These are phyloP conservation scores for Xylaria sp. DNA, from an alignment of 2,329 filamentous ascomycete genomes.

Conservation along the genomic window DNA sequence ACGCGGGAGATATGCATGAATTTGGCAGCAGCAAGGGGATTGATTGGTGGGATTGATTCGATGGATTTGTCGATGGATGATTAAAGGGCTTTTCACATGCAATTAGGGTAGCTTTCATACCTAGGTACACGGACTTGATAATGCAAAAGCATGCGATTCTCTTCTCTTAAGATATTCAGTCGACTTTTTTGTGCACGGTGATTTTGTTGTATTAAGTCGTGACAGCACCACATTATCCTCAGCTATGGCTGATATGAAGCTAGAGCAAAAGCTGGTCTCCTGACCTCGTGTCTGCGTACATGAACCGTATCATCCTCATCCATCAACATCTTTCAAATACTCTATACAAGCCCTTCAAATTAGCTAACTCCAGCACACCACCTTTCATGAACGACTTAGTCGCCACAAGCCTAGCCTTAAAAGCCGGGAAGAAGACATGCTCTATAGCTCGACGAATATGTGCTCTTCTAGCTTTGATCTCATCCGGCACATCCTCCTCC, in stretches of 20 bases:
- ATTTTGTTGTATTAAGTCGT: neutral
- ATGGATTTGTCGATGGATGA: neutral
- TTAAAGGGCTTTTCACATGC: neutral
- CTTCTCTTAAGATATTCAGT: neutral
- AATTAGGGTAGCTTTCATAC: neutral
- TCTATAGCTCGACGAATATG: constrained; percentile 83
- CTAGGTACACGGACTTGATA: neutral
- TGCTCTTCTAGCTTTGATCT: constrained; percentile 68
- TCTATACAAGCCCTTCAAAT: constrained; percentile 90
- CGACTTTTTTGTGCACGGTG: neutral
- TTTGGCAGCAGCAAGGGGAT: neutral
- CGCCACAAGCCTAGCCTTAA: constrained; percentile 83
- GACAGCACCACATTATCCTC: neutral
- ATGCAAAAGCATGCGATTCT: neutral
- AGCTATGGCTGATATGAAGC: neutral
- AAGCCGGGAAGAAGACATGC: constrained; percentile 88
- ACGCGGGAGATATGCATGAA: neutral
- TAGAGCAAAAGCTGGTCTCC: neutral
- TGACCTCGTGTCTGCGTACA: neutral
- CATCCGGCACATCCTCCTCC: constrained; percentile 59
- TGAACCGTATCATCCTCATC: neutral
- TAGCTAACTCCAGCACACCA: constrained; percentile 84
- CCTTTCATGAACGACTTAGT: constrained; percentile 81
- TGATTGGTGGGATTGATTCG: neutral
- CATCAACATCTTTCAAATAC: constrained; percentile 92